Evolutionary conservation across 1,284 basidiomycete species (phyloP), one percentile per base, ranked within the genome.

Genomic region (Apiotrichum akiyoshidainum): DNA sequence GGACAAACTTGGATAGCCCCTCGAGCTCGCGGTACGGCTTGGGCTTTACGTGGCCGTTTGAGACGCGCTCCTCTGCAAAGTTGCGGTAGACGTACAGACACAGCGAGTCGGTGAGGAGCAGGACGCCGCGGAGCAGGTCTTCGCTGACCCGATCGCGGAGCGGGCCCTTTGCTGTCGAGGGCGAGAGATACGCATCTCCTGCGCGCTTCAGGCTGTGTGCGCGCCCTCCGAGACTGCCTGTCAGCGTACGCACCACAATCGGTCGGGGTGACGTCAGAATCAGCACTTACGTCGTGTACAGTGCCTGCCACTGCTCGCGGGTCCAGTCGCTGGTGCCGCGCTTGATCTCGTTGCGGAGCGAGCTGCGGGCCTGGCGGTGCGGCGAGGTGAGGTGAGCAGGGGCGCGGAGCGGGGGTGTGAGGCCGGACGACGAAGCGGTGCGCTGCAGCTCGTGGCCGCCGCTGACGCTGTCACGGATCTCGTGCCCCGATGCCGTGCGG

Each of bases 41-140:
- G n/a, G 57, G 47, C 21, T 64, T 59, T 16, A 70, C 68, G n/a
- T 67, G 56, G 8, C 67, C 69, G 7, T 54, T 57, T 5, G 66
- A 68, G 39, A 50, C 33, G 31, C 76, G 72, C 48, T 83, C 81
- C 47, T 81, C 80, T 60, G 78, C 77, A 70, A 78, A 82, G 64
- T 80, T 81, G 22, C 78, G 70, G 61, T 79, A 81, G 17, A 79
- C 71, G 68, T 78, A 83, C 8, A 81, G 71, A 6, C 82, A 67
- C 33, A 80, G 70, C 16, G 81, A 77, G 59, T 83, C 81, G 34
- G 79, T 78, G 52, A 80, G 76, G 61, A 77, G 74, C 14, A 80
- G 66, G 0, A 78, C 65, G 8, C 77, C 77, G 31, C 78, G 66
- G 4, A 79, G 58, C 0, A 58, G 62, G 48, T 76, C 71, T 33